Conservation (phyloP, 164 flowering plant genomes). For the Piper betle region DNA sequence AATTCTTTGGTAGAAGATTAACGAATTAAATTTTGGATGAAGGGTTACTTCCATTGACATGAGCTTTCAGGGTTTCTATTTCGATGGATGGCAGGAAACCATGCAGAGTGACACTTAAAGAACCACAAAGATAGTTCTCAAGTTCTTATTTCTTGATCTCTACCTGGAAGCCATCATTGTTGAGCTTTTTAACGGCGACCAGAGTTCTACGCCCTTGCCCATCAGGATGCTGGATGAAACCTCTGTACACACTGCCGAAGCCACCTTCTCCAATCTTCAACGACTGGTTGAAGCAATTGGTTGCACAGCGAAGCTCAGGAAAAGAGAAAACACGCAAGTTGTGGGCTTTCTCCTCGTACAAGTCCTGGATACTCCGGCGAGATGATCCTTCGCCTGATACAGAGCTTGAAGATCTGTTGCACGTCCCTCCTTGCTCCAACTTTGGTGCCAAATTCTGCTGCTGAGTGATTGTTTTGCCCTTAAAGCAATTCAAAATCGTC, state of each 20-base stretch:
- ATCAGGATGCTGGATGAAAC: slow-evolving; percentile 33
- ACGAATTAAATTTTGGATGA: no score
- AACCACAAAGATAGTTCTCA: no score
- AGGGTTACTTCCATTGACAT: no score
- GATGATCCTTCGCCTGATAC: slow-evolving; percentile 5
- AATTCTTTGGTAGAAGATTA: no score
- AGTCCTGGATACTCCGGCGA: slow-evolving; percentile 24
- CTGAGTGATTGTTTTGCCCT: no score
- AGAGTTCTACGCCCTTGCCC: slow-evolving; percentile 30
- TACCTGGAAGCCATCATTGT: slow-evolving; percentile 60
- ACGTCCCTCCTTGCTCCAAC: slow-evolving; percentile 18
- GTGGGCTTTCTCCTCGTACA: slow-evolving; percentile 49
- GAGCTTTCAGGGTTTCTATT: no score
- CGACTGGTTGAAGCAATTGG: slow-evolving; percentile 39
- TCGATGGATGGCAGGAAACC: no score
- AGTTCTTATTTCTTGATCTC: no score
- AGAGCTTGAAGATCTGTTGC: slow-evolving; percentile 34
- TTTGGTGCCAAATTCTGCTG: no score
- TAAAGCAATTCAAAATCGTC: no score
- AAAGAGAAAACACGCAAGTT: slow-evolving; percentile 43
- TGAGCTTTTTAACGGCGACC: slow-evolving; percentile 71
- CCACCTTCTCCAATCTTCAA: slow-evolving; percentile 79
- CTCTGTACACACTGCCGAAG: slow-evolving; percentile 64
- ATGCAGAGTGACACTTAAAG: no score
- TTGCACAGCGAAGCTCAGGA: slow-evolving; percentile 46